Conservation (phyloP, 495 filamentous ascomycete species). For the Trichoderma parareesei region DNA sequence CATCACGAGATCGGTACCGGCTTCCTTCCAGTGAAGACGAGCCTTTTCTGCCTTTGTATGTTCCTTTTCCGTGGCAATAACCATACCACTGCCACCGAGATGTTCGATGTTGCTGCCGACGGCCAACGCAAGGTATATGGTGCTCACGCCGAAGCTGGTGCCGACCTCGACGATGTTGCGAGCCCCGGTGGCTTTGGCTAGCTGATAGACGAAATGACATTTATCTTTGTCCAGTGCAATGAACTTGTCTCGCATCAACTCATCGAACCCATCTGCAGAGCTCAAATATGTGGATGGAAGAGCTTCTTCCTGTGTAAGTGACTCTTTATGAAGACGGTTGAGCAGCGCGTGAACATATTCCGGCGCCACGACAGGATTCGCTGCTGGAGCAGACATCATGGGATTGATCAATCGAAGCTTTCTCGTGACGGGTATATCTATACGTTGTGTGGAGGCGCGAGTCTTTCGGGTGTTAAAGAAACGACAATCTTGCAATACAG, state of each 20-base stretch:
- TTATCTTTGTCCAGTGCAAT: conserved; percentile 48
- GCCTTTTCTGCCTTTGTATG: conserved; percentile 35
- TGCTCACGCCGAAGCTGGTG: conserved; percentile 52
- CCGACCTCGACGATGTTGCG: conserved; percentile 48
- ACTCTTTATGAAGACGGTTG: background rate
- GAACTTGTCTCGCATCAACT: conserved; percentile 27
- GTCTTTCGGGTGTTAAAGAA: too few species aligned
- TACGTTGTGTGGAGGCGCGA: too few species aligned
- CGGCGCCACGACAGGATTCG: background rate
- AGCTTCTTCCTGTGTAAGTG: background rate
- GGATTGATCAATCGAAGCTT: background rate
- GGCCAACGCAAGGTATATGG: conserved; percentile 52
- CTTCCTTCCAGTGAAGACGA: conserved; percentile 39
- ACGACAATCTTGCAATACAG: too few species aligned
- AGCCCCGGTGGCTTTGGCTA: conserved; percentile 32
- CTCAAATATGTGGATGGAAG: background rate
- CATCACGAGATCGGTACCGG: conserved; percentile 34
- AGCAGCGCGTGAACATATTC: background rate
- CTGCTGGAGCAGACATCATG: background rate
- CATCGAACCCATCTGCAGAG: background rate
- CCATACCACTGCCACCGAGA: conserved; percentile 22
- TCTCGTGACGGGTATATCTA: background rate
- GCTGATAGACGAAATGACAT: conserved; percentile 40
- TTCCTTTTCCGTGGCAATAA: conserved; percentile 51
- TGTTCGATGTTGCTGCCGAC: conserved; percentile 31